Conservation (phyloP, 306 rosid genomes). For the Citrullus mucosospermus region DNA sequence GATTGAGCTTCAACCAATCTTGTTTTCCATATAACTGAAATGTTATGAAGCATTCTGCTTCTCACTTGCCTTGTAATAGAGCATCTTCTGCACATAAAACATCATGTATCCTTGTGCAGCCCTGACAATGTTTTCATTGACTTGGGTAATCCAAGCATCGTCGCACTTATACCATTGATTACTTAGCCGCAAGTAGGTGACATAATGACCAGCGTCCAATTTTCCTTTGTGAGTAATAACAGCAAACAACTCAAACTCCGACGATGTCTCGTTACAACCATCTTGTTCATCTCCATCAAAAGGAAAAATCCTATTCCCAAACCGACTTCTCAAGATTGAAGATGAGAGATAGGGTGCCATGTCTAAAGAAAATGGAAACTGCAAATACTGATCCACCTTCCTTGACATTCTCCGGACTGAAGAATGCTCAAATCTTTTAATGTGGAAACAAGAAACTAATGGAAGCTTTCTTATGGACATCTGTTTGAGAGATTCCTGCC, state of each 20-base stretch:
- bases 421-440: constrained; percentile 92
- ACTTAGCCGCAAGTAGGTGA: constrained; percentile 70
- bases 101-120: constrained; percentile 92
- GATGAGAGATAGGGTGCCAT: constrained; percentile 87
- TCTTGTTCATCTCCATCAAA: constrained; percentile 62
- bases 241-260: constrained; percentile 87
- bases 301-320: constrained; percentile 74
- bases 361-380: constrained; percentile 79
- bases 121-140: constrained; percentile 72
- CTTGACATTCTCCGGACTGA: constrained; percentile 70
- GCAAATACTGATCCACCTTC: constrained; percentile 78
- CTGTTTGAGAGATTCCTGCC: constrained; percentile 87
- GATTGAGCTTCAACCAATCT: background rate
- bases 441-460: constrained; percentile 78
- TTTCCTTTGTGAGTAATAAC: constrained; percentile 81
- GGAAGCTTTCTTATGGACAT: constrained; percentile 94
- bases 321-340: constrained; percentile 61
- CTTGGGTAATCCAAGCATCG: constrained; percentile 88
- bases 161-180: constrained; percentile 89
- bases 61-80: constrained; percentile 66
- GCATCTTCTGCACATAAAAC: constrained; percentile 95
- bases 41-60: constrained; percentile 28
- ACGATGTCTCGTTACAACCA: constrained; percentile 43
- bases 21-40: background rate
- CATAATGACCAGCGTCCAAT: constrained; percentile 87